A percentile compares a stretch with the other conserved stretches of the same genome.
These are phyloP conservation scores for Phoma herbarum DNA, from an alignment of 2,329 filamentous ascomycete genomes.

Conservation along the genomic window DNA sequence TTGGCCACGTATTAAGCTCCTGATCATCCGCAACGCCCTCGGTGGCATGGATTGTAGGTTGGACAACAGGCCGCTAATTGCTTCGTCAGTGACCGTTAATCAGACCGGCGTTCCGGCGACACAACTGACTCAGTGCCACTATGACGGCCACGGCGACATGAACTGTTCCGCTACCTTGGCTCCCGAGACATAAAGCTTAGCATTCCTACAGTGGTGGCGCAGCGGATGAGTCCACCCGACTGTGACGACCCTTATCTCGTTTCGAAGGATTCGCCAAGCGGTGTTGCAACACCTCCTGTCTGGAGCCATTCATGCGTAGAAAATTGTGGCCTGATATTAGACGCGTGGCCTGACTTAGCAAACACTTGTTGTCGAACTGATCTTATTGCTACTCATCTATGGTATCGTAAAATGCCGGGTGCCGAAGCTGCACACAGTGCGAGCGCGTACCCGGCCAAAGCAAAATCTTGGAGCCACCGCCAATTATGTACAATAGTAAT, in stretches of 20 bases:
- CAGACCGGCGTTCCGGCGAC: not conserved
- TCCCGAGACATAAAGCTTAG: slow-evolving; percentile 18
- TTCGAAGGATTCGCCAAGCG: slow-evolving; percentile 2
- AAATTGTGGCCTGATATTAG: slow-evolving; percentile 6
- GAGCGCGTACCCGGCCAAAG: slow-evolving; percentile 1
- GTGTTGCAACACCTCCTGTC: not conserved
- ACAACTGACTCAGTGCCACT: not conserved
- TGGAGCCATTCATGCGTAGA: slow-evolving; percentile 6
- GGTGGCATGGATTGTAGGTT: not conserved
- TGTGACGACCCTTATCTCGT: slow-evolving; percentile 4
- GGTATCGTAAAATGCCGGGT: slow-evolving; percentile 14
- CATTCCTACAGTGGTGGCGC: slow-evolving; percentile 7
- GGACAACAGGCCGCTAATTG: not conserved
- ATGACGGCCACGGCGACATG: not conserved
- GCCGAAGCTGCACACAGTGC: slow-evolving; percentile 14
- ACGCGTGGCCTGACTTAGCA: not conserved
- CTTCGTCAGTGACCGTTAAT: not conserved
- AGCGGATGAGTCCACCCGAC: not conserved
- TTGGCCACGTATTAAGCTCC: not conserved
- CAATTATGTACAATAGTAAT: slow-evolving; percentile 20
- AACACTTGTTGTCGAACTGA: not conserved
- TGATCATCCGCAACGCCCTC: not conserved
- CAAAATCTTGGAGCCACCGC: not conserved
- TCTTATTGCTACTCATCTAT: slow-evolving; percentile 3
- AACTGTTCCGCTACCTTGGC: slow-evolving; percentile 4